Base-by-base conservation (phyloP, 495 filamentous ascomycete species). In the Aspergillus coremiiformis region DNA sequence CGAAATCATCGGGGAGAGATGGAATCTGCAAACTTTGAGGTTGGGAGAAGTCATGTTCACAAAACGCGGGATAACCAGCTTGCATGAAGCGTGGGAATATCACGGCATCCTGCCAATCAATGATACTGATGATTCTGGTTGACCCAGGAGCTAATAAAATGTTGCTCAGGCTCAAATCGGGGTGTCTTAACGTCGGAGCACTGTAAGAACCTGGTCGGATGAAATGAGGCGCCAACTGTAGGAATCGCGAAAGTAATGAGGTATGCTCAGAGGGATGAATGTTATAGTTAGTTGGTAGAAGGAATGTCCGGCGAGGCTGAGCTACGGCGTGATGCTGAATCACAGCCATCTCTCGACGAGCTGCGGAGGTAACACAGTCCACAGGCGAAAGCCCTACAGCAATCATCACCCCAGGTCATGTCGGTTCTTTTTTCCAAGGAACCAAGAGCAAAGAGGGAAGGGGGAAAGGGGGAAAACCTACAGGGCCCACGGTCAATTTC, bases 401-500 rank as follows among this genome's bases (percentile, higher is more conserved):
- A 55, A 57, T 51, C 9, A 57, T 63, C 29, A 63, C 58, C 35
- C 48, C 33, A 15, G 32, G 27, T 59, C 45, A 48, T 52, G 29
- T 27, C 14, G 9, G n/a, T 51, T 56, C 0, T 6, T 39, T 49
- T 26, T 12, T 39, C 7, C 3, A 49, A n/a, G n/a, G n/a, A 41
- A 39, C 30, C 26, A 45, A 46, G 20, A 42, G 23, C 9, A 20
- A 45, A 46, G 24, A 17, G 37, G 30, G 26, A 33, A 46, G 20
- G 44, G 54, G 22, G 17, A 46, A 52, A 37, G 49, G 27, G 37
- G 32, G 39, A 53, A 33, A 15, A 49, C 62, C 7, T 55, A 73
- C 65, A 73, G 20, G 72, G 71, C 9, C 72, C 69, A 60, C 65
- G 68, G 54, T 69, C 54, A 44, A 69, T 52, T 32, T 66, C 49